Percentiles rank a stretch among this genome's conserved stretches.
phyloP scores from a whole-genome alignment of 371 early-diverging fungal genomes.

The Haplosporangium sp. region DNA sequence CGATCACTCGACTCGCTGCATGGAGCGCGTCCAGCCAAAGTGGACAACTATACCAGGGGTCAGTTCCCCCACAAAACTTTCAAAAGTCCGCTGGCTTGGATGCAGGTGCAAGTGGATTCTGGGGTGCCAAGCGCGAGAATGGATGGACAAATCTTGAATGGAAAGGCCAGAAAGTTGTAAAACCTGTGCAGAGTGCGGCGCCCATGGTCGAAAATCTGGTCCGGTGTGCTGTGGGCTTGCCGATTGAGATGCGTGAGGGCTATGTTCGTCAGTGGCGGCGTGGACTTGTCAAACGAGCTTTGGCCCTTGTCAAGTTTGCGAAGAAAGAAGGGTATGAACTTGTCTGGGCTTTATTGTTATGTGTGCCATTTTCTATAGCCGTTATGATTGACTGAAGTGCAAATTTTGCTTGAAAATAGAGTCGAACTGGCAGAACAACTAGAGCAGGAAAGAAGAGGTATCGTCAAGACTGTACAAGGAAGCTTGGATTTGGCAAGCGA shows the following conservation, averaged over 20 bases:
- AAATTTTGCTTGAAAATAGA: constrained; percentile 2
- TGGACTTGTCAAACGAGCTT: constrained; percentile 57
- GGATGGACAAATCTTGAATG: constrained; percentile 49
- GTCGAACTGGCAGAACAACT: constrained; percentile 36
- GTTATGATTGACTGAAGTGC: no score
- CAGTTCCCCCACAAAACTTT: constrained; percentile 41
- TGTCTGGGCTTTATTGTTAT: not conserved
- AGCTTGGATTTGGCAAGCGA: constrained; percentile 12
- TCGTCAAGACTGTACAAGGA: not conserved
- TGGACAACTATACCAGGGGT: constrained; percentile 34
- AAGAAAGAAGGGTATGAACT: constrained; percentile 62
- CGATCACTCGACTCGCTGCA: constrained; percentile 37
- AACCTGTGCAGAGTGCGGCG: constrained; percentile 58
- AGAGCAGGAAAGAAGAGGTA: constrained; percentile 23
- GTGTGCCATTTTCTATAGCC: no score
- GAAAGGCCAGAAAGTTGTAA: constrained; percentile 56
- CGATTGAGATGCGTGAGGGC: constrained; percentile 63
- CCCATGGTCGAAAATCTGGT: constrained; percentile 66
- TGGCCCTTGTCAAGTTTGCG: constrained; percentile 64
- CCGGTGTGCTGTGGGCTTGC: constrained; percentile 59
- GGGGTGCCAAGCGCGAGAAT: constrained; percentile 37
- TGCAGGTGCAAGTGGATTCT: constrained; percentile 34
- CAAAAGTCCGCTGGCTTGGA: constrained; percentile 33
- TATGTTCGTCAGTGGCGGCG: constrained; percentile 69
- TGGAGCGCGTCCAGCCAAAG: constrained; percentile 44